Conservation (phyloP, 805 yeast species). For the Metschnikowia picachoensis region DNA sequence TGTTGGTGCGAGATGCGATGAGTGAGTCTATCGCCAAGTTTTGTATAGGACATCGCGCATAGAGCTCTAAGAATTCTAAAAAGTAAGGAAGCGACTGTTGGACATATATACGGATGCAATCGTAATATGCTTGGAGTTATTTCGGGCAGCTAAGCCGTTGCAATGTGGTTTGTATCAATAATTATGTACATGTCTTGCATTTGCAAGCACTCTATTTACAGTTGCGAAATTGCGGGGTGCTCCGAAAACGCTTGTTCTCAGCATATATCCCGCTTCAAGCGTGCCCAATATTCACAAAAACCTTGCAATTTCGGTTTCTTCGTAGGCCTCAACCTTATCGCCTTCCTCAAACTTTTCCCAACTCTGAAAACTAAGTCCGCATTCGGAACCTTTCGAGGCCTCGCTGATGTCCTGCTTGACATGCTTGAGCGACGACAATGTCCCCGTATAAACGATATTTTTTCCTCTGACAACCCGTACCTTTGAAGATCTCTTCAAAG, state of each 20-base stretch:
- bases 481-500: constrained; percentile 52
- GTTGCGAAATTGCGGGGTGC: background rate
- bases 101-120: no score
- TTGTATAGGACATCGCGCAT: no score
- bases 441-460: constrained; percentile 51
- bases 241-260: background rate
- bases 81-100: no score
- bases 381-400: constrained; percentile 82
- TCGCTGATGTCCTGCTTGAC: constrained; percentile 75
- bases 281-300: constrained; percentile 22
- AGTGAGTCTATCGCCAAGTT: background rate
- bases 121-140: no score
- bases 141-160: no score
- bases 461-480: constrained; percentile 55
- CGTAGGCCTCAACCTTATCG: constrained; percentile 70
- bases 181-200: no score
- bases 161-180: no score
- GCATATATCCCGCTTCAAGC: no score
- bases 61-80: no score
- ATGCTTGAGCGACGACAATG: constrained; percentile 69
- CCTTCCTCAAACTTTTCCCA: constrained; percentile 73
- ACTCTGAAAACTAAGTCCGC: constrained; percentile 72
- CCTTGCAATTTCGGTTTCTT: constrained; percentile 48
- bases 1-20: background rate
- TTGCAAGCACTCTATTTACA: no score